Conservation (phyloP, 345 rosid genomes). For the Microthlaspi erraticum region DNA sequence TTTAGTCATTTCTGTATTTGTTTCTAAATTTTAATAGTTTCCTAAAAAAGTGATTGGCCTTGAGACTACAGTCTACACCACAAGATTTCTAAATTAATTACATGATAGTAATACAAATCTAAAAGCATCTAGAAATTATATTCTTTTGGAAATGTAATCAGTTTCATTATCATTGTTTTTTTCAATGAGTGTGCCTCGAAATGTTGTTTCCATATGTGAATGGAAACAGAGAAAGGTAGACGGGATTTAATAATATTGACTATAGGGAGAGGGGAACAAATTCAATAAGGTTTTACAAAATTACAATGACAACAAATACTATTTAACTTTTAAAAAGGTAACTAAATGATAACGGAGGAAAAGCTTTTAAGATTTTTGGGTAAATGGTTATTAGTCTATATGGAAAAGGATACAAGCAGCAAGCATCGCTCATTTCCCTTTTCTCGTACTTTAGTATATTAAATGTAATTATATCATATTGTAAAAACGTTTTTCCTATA, state of each 20-base stretch:
- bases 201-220: slow-evolving; percentile 39
- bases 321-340: not conserved
- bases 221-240: slow-evolving; percentile 35
- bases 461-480: not conserved
- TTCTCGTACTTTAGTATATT: not conserved
- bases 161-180: slow-evolving; percentile 9
- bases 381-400: slow-evolving; percentile 24
- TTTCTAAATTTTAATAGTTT: not conserved
- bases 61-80: slow-evolving; percentile 11
- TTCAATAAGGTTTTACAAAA: not conserved
- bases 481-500: not conserved
- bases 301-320: not conserved
- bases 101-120: slow-evolving; percentile 2
- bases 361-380: slow-evolving; percentile 12
- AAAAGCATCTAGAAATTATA: not conserved
- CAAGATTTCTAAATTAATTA: not conserved
- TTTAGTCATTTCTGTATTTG: not conserved
- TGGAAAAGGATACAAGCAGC: not conserved
- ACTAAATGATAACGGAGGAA: not conserved
- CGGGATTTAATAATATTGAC: slow-evolving; percentile 23
- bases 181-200: slow-evolving; percentile 10
- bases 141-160: not conserved
- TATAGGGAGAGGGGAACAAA: not conserved
- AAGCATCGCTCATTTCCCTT: not conserved
- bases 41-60: slow-evolving; percentile 9